Base-by-base conservation (phyloP, 176 grass and related monocot species). In the Musa troglodytarum region DNA sequence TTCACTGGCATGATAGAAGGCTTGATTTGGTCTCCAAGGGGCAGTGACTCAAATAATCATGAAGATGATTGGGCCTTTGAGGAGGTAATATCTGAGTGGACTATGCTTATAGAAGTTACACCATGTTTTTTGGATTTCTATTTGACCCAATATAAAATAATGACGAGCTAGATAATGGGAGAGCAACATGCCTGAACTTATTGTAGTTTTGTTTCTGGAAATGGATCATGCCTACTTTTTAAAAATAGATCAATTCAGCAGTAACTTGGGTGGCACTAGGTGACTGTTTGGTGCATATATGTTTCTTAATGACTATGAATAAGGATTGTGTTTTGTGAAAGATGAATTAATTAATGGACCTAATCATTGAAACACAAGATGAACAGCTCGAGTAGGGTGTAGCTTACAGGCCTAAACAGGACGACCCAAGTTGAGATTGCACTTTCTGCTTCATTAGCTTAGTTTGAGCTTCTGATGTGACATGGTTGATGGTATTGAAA, bases 1-100 rank as follows among this genome's bases (percentile, higher is more conserved):
- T 92, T 99, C 65, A 82, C 84, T 72, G 95, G 95, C 77, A 99
- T 99, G 90, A 90, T 99, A 79, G 95, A 99, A 88, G 95, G 95
- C 56, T 82, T 99, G 25, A 99, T 99, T 81, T 99, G 90, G 90
- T 94, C 95, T 77, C 90, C 90, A 8, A 99, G 82, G 80, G 53
- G 78, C 65, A 80, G 80, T 23, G 78, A 81, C 70, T 84, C 75
- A 9, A 84, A 82, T 73, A 86, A 79, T 70, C 72, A 71, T 76
- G 66, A 76, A 19, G 90, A 93, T 86, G 82, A 91, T 69, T 98
- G 95, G 95, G 64, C 95, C 70, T 73, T 64, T 54, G 75, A 56
- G 28, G 63, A 82, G 72, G 80, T 69, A 75, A 64, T 50, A 65
- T 51, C 16, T 11, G 19, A 2, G 15, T n/a, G 8, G 19, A 50